A percentile compares a stretch with the other conserved stretches of the same genome.
These are phyloP conservation scores for Erysimum cheiranthoides DNA, from an alignment of 345 rosid genomes.

Conservation along the genomic window DNA sequence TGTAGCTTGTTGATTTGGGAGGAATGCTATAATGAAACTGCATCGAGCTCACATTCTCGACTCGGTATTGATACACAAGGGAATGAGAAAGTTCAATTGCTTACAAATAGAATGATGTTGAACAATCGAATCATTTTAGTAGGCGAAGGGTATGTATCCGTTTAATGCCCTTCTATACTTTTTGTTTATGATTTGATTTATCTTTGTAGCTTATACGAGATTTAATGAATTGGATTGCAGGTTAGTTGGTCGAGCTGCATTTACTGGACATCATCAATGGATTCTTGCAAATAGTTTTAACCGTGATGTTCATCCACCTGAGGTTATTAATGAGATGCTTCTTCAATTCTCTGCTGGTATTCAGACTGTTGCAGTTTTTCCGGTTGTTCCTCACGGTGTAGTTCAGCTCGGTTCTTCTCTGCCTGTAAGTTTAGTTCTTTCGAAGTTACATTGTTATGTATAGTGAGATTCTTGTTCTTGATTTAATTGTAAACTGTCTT, in stretches of 20 bases:
- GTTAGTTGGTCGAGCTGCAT: constrained; percentile 88
- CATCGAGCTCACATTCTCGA: constrained; percentile 44
- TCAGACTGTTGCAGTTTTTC: constrained; percentile 90
- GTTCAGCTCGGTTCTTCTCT: constrained; percentile 87
- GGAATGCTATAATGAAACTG: constrained; percentile 66
- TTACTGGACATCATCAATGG: constrained; percentile 89
- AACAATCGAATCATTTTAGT: constrained; percentile 72
- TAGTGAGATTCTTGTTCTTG: constrained; percentile 23
- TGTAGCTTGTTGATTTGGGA: constrained; percentile 95
- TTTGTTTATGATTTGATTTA: constrained; percentile 12
- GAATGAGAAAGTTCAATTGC: constrained; percentile 53
- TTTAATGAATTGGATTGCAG: constrained; percentile 46
- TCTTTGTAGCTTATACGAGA: background rate
- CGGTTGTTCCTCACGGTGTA: constrained; percentile 84
- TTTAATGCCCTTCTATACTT: background rate
- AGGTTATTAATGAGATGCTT: constrained; percentile 78
- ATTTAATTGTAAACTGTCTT: background rate
- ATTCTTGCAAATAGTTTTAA: constrained; percentile 63
- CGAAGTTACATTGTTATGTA: constrained; percentile 1
- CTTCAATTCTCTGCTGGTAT: constrained; percentile 89
- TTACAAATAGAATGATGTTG: constrained; percentile 78
- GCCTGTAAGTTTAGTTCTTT: constrained; percentile 56
- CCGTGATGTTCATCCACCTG: constrained; percentile 68
- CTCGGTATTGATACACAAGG: constrained; percentile 48
- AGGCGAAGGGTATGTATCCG: constrained; percentile 81